Conservation (phyloP, 192 early-diverging fungal species). For the Coemansia sp. region DNA sequence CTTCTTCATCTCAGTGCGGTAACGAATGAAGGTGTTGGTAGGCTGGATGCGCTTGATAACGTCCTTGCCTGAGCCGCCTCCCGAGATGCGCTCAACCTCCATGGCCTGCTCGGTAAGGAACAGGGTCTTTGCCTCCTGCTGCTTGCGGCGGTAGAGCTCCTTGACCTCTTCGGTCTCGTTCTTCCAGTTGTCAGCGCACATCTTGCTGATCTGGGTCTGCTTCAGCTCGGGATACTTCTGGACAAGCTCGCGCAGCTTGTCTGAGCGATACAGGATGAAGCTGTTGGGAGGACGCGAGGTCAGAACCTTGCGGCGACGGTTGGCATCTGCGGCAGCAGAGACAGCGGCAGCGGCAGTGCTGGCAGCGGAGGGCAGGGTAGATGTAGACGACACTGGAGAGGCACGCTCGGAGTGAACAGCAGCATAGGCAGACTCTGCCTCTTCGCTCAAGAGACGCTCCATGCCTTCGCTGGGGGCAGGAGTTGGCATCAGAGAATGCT, state of each 20-base stretch:
- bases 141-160: conserved; percentile 44
- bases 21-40: conserved; percentile 59
- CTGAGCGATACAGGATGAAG: conserved; percentile 56
- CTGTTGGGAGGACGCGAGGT: conserved; percentile 56
- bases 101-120: conserved; percentile 52
- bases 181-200: conserved; percentile 57
- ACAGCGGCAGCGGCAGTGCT: conserved; percentile 25
- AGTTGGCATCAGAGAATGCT: conserved; percentile 21
- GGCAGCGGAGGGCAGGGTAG: conserved; percentile 30
- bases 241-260: conserved; percentile 55
- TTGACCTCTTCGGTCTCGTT: conserved; percentile 52
- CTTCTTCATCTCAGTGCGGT: conserved; percentile 58
- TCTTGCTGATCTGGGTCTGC: conserved; percentile 57
- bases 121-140: conserved; percentile 51
- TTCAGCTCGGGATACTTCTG: conserved; percentile 48
- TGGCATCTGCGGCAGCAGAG: conserved; percentile 28
- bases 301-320: conserved; percentile 52
- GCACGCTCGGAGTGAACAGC: conserved; percentile 23
- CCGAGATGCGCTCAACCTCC: conserved; percentile 51
- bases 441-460: conserved; percentile 12
- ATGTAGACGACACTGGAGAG: conserved; percentile 13
- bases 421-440: conserved; percentile 13
- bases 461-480: conserved; percentile 17
- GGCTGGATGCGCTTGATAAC: conserved; percentile 57
- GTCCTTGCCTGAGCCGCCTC: conserved; percentile 42